Conservation (phyloP, 2,329 filamentous ascomycete genomes). For the Apiospora sp. region DNA sequence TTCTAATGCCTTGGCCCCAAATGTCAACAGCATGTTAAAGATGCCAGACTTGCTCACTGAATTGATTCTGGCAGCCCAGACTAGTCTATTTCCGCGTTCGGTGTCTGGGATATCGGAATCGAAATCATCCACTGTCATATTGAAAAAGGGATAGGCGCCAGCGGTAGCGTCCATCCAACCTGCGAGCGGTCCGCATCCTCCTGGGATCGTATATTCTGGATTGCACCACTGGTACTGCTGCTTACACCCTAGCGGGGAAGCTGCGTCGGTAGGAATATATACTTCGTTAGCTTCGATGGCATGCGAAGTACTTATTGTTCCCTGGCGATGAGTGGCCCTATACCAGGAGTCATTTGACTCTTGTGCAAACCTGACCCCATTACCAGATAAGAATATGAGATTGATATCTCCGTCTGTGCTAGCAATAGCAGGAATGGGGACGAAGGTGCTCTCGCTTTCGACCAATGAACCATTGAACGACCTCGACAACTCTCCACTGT, state of each 20-base stretch:
- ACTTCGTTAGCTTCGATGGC: fast-evolving
- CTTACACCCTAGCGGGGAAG: slow-evolving; percentile 20
- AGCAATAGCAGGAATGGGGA: neutral
- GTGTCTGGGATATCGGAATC: neutral
- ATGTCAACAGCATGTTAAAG: neutral
- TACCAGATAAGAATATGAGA: neutral
- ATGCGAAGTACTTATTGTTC: too few relatives aligned
- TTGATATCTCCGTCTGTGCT: neutral
- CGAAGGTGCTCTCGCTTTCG: neutral
- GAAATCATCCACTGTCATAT: neutral
- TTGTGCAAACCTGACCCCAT: neutral
- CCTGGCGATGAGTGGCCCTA: neutral
- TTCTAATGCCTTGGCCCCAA: neutral
- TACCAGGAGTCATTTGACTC: slow-evolving; percentile 24
- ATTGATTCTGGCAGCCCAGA: neutral
- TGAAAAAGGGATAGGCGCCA: slow-evolving; percentile 18
- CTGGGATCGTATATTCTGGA: neutral
- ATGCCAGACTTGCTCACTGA: neutral
- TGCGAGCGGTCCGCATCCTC: slow-evolving; percentile 22
- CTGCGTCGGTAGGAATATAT: slow-evolving; percentile 2
- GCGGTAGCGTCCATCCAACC: slow-evolving; percentile 2
- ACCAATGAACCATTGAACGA: neutral
- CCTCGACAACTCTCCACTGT: neutral
- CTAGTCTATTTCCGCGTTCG: neutral
- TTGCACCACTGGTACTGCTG: slow-evolving; percentile 24